Base-by-base conservation (phyloP, 2,329 filamentous ascomycete genomes). In the Penicillium sp. region DNA sequence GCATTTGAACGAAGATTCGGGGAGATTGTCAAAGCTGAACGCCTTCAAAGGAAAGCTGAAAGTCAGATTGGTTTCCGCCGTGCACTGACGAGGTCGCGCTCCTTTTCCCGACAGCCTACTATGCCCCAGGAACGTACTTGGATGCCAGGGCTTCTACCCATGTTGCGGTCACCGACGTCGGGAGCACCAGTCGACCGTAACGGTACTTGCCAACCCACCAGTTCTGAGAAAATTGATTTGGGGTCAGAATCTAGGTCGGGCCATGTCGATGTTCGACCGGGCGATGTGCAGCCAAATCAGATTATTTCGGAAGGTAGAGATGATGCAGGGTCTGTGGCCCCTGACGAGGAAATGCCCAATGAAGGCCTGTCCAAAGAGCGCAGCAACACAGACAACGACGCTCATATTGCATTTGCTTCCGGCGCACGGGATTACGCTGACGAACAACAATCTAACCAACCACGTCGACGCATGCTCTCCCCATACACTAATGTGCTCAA, bases 21-120 rank as follows among this genome's bases (percentile, higher is more conserved):
- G 6, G 54, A 55, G 22, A 47, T 55, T 17, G 43, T 55, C 17
- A 47, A 55, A 25, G 43, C 45, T 49, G 54, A 55, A 38, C 45
- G 35, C 12, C 43, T 55, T 4, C 17, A 48, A 31, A 28, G 54
- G 31, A 55, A 41, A 48, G 28, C 47, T 28, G 43, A 35, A 3
- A 55, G 37, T 15, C n/a, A 38, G 43, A 42, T 38, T 15, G 17
- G 54, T 2, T 11, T 49, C 14, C 35, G 35, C 22, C 35, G 43
- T 34, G 34, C 35, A 34, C 3, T 55, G 3, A 20, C 43, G 5
- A 28, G 54, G 35, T 20, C 54, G 11, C 54, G 35, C 22, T 55
- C 54, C 10, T 28, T 55, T 10, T 50, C 43, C 34, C 14, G 34
- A 34, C 34, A 50, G 14, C 3, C 25, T 14, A 42, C 8, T n/a